Evolutionary conservation across 352 stramenopile genomes (phyloP).

Genomic region (Phytophthora sp.): DNA sequence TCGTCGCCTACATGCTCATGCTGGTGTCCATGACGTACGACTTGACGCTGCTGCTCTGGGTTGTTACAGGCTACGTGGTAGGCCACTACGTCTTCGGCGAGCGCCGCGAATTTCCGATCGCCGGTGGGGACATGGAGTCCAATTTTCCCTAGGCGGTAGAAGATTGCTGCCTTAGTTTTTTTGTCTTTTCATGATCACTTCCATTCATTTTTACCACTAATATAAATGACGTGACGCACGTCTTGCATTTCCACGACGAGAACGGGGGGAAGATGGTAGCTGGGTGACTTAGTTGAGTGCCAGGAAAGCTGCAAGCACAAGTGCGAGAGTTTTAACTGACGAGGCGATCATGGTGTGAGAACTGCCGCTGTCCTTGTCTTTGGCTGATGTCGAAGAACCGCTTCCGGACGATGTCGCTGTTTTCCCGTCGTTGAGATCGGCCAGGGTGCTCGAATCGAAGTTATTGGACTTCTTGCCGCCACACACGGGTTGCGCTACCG

Average conservation of each 20-base stretch:
- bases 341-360: neutral
- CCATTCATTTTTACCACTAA: slow-evolving; percentile 22
- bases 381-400: slow-evolving; percentile 10
- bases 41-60: slow-evolving; percentile 59
- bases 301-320: slow-evolving; percentile 11
- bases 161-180: neutral
- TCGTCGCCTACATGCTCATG: slow-evolving; percentile 83
- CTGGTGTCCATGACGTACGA: slow-evolving; percentile 86
- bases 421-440: slow-evolving; percentile 26
- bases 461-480: slow-evolving; percentile 50
- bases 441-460: slow-evolving; percentile 25
- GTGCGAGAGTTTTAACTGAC: neutral
- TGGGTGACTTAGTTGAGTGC: slow-evolving; percentile 5
- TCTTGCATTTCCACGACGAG: slow-evolving; percentile 5
- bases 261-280: neutral
- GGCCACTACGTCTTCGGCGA: slow-evolving; percentile 78
- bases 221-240: slow-evolving; percentile 24
- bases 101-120: slow-evolving; percentile 49
- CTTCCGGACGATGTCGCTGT: slow-evolving; percentile 5
- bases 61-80: slow-evolving; percentile 59
- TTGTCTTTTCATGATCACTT: neutral
- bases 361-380: slow-evolving; percentile 10
- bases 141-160: slow-evolving; percentile 27
- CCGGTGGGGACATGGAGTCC: slow-evolving; percentile 25
- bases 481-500: slow-evolving; percentile 45